A percentile compares a stretch with the other conserved stretches of the same genome.
These are phyloP conservation scores for Xerocomus brunneocitrinus DNA, from an alignment of 768 basidiomycete genomes.

Conservation along the genomic window DNA sequence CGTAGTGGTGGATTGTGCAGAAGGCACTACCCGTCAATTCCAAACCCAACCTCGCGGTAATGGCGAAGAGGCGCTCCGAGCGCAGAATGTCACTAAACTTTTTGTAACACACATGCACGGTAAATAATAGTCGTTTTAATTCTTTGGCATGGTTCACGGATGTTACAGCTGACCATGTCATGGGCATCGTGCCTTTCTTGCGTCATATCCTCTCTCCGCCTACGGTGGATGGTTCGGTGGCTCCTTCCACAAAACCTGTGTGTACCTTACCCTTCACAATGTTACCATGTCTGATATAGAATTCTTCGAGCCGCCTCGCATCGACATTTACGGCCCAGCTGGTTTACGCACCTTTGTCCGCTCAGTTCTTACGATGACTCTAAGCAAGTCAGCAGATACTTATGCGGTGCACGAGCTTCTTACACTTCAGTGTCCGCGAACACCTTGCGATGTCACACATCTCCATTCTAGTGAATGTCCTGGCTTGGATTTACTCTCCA, in stretches of 20 bases:
- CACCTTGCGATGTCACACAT: constrained; percentile 43
- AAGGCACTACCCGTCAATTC: constrained; percentile 74
- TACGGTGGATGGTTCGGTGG: constrained; percentile 11
- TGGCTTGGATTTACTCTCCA: constrained; percentile 56
- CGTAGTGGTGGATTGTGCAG: constrained; percentile 79
- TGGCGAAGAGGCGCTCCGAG: constrained; percentile 33
- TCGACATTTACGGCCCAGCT: constrained; percentile 77
- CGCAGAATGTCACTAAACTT: constrained; percentile 55
- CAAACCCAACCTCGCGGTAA: constrained; percentile 42
- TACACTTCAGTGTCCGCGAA: constrained; percentile 45
- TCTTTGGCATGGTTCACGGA: not conserved
- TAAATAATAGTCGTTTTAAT: constrained; percentile 16
- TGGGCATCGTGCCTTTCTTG: constrained; percentile 68
- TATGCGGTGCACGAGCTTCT: constrained; percentile 82
- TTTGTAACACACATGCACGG: constrained; percentile 88
- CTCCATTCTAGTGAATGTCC: constrained; percentile 61
- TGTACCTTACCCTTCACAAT: not conserved
- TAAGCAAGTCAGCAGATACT: constrained; percentile 51
- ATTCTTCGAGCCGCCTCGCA: constrained; percentile 36
- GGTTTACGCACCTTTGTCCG: constrained; percentile 76
- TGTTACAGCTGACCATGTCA: constrained; percentile 60
- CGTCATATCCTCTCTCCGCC: constrained; percentile 53
- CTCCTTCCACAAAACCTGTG: constrained; percentile 12
- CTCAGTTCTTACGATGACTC: constrained; percentile 62
- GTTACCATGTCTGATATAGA: not conserved